These are phyloP conservation scores for Arabis alpina DNA, from an alignment of 345 rosid genomes.

Conservation along the genomic window DNA sequence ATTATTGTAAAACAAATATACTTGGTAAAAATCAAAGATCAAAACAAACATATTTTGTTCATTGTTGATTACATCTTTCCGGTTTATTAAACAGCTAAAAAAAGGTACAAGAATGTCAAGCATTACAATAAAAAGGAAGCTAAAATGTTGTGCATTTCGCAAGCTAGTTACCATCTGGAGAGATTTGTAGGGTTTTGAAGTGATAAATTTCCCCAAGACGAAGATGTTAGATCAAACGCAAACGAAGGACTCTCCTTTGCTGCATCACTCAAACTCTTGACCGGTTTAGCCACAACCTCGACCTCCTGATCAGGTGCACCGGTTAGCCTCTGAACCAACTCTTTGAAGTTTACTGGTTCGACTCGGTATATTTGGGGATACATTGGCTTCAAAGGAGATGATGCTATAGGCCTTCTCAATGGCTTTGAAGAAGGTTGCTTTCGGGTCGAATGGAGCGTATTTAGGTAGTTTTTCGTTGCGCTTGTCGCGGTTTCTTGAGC, in stretches of 20 bases:
- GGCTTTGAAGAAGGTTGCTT: conserved; percentile 59
- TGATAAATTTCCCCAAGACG: conserved; percentile 39
- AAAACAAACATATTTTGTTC: neutral
- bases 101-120: neutral
- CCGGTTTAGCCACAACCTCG: conserved; percentile 28
- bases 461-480: conserved; percentile 37
- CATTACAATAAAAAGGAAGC: neutral
- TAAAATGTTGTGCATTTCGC: neutral
- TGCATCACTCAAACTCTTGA: conserved; percentile 5
- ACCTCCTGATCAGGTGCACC: conserved; percentile 46
- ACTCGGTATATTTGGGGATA: conserved; percentile 79
- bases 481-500: conserved; percentile 17
- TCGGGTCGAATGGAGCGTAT: conserved; percentile 60
- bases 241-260: conserved; percentile 20
- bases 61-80: neutral
- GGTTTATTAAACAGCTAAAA: conserved; percentile 5
- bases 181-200: conserved; percentile 28
- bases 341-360: conserved; percentile 73
- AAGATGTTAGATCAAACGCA: conserved; percentile 20
- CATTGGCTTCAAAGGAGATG: conserved; percentile 58
- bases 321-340: conserved; percentile 86
- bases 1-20: too few species aligned
- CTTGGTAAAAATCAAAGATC: neutral
- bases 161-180: conserved; percentile 20
- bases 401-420: conserved; percentile 63